These are phyloP conservation scores for Penicillium sumatraense DNA, from an alignment of 2,329 filamentous ascomycete genomes.

Conservation along the genomic window DNA sequence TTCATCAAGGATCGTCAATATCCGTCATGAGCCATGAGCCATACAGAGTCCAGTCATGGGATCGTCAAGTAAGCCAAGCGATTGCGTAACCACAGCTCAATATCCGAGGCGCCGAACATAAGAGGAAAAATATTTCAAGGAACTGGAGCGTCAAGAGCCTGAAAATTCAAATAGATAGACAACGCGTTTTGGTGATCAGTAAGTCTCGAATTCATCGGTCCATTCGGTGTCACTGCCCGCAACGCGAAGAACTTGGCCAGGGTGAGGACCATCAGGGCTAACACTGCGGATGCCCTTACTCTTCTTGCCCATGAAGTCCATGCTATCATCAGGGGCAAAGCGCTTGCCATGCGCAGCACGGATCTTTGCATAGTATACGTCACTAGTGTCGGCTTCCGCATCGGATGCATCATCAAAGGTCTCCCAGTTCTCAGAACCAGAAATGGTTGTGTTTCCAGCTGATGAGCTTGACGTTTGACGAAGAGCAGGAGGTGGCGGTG, in stretches of 20 bases:
- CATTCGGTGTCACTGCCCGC: constrained; percentile 58
- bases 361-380: constrained; percentile 80
- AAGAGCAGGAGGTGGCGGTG: constrained; percentile 47
- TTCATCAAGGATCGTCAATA: constrained; percentile 22
- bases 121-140: constrained; percentile 4
- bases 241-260: constrained; percentile 50
- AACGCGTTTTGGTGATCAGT: constrained; percentile 31
- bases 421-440: constrained; percentile 96
- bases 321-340: constrained; percentile 48
- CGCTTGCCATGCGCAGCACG: constrained; percentile 71
- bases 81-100: constrained; percentile 23
- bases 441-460: constrained; percentile 65
- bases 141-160: constrained; percentile 11
- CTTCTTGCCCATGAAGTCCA: constrained; percentile 46
- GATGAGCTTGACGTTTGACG: constrained; percentile 77
- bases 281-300: constrained; percentile 53
- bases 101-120: constrained; percentile 22
- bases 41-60: constrained; percentile 29
- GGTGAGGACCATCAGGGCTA: constrained; percentile 47
- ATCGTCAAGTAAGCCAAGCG: constrained; percentile 32
- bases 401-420: constrained; percentile 88
- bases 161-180: constrained; percentile 9
- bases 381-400: constrained; percentile 72
- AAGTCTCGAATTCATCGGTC: constrained; percentile 56
- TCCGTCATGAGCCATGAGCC: constrained; percentile 23